Conservation (phyloP, 495 filamentous ascomycete genomes). For the Penicillium subrubescens region DNA sequence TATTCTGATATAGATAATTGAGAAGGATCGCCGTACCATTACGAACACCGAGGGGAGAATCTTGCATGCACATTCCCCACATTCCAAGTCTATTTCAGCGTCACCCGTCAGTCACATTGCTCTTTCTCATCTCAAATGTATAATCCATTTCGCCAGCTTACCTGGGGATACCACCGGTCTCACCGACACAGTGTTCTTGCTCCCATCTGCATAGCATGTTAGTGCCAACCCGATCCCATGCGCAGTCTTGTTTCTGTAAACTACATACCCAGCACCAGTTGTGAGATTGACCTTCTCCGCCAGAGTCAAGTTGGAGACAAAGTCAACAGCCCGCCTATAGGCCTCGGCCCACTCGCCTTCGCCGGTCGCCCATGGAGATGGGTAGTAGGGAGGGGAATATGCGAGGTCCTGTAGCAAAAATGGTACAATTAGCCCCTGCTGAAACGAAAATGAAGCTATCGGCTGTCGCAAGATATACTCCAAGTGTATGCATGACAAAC, state of each 20-base stretch:
- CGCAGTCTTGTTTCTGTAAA: neutral
- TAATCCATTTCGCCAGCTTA: slow-evolving; percentile 11
- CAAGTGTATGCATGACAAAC: slow-evolving; percentile 17
- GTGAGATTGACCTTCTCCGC: slow-evolving; percentile 93
- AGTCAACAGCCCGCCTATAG: slow-evolving; percentile 72
- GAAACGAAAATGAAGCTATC: neutral
- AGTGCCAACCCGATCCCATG: neutral
- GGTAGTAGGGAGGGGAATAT: slow-evolving; percentile 70
- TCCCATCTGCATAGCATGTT: slow-evolving; percentile 58
- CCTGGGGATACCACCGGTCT: slow-evolving; percentile 53
- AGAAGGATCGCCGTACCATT: slow-evolving; percentile 43
- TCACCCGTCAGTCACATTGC: slow-evolving; percentile 7
- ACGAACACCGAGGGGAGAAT: slow-evolving; percentile 84
- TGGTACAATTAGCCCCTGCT: neutral
- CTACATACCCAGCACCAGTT: slow-evolving; percentile 73
- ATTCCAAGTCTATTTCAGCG: slow-evolving; percentile 69
- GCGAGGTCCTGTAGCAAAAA: slow-evolving; percentile 34
- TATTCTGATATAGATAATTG: neutral
- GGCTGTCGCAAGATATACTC: neutral
- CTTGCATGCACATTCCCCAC: slow-evolving; percentile 81
- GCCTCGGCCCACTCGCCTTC: slow-evolving; percentile 76
- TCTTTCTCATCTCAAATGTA: neutral
- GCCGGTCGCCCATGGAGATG: slow-evolving; percentile 77
- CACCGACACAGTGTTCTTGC: slow-evolving; percentile 77
- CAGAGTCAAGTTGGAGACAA: slow-evolving; percentile 82